Evolutionary conservation across 192 early-diverging fungal species (phyloP).

Genomic region (Coemansia sp.): DNA sequence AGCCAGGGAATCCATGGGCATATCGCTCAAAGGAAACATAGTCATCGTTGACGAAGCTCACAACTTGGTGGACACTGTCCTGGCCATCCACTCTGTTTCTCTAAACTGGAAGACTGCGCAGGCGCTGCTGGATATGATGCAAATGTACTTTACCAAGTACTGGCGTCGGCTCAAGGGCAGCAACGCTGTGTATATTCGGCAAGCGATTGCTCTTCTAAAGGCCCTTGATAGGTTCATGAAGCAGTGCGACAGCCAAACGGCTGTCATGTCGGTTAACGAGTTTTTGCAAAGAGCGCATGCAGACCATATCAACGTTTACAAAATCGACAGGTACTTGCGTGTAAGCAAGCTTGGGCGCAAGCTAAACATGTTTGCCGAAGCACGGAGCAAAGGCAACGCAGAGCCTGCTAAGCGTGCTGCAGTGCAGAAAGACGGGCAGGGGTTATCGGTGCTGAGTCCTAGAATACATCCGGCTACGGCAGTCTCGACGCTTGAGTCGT

Average conservation of each 20-base stretch:
- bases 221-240: slow-evolving; percentile 57
- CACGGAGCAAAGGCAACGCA: background rate
- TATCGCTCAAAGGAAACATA: slow-evolving; percentile 69
- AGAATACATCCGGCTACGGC: slow-evolving; percentile 26
- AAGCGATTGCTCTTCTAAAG: slow-evolving; percentile 63
- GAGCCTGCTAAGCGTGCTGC: background rate
- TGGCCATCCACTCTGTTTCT: slow-evolving; percentile 65
- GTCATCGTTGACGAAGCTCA: slow-evolving; percentile 87
- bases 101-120: slow-evolving; percentile 57
- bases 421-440: background rate
- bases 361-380: slow-evolving; percentile 53
- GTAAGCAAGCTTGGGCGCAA: slow-evolving; percentile 65
- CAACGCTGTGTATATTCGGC: slow-evolving; percentile 76
- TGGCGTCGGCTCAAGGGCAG: slow-evolving; percentile 64
- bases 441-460: no score
- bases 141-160: slow-evolving; percentile 70
- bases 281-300: slow-evolving; percentile 67
- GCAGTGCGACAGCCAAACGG: background rate
- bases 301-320: slow-evolving; percentile 84
- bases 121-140: slow-evolving; percentile 58
- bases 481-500: slow-evolving; percentile 35
- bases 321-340: slow-evolving; percentile 67
- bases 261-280: slow-evolving; percentile 62
- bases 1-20: slow-evolving; percentile 72
- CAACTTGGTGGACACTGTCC: slow-evolving; percentile 74